Conservation (phyloP, 257 asterid genomes). For the Galeopsis tetrahit region DNA sequence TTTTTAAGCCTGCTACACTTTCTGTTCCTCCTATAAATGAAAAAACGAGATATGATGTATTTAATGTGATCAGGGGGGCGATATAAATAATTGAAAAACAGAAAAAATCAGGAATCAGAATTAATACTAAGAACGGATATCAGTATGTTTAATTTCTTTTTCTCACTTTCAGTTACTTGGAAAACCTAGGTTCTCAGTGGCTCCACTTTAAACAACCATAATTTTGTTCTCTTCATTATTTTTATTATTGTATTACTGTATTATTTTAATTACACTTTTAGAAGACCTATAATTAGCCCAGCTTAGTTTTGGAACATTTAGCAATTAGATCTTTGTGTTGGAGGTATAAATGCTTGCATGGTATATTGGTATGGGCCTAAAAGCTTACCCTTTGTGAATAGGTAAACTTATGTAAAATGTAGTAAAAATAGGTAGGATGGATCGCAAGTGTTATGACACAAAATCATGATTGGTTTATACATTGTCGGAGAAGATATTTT, state of each 20-base stretch:
- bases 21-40: not conserved
- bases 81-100: conserved; percentile 5
- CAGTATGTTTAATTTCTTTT: not conserved
- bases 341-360: conserved; percentile 13
- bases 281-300: not conserved
- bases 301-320: conserved; percentile 14
- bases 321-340: conserved; percentile 9
- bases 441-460: not conserved
- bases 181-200: conserved; percentile 7
- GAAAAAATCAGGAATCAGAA: not conserved
- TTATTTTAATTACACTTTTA: conserved; percentile 4
- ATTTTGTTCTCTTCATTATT: not conserved
- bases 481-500: conserved; percentile 14
- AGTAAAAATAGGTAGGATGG: not conserved
- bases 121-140: conserved; percentile 1
- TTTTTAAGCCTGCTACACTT: not conserved
- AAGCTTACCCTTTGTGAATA: conserved; percentile 11
- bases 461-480: conserved; percentile 7
- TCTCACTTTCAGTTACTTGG: conserved; percentile 6
- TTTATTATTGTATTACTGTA: not conserved
- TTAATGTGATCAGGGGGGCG: conserved; percentile 8
- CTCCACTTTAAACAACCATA: conserved; percentile 3
- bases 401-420: not conserved
- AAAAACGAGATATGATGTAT: not conserved
- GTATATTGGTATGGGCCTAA: not conserved